Evolutionary conservation across 257 asterid genomes (phyloP), one percentile per base, ranked within the genome.

Genomic region (Striga asiatica): DNA sequence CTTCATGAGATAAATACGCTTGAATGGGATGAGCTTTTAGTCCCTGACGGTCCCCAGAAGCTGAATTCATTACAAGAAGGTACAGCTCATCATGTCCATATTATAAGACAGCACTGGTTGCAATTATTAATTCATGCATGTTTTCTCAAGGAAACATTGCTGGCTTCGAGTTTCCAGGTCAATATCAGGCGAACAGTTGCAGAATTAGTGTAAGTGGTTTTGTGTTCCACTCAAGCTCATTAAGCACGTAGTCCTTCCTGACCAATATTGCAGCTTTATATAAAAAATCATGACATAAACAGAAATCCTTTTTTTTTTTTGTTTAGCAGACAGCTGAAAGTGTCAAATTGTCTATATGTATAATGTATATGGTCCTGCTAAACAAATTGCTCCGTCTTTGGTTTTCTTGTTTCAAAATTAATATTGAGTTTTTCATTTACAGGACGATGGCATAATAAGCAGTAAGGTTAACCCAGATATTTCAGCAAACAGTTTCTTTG

Each of bases 11-110:
- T 92, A 60, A 92, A 92, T 72, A 92, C 97, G 6, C 88, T 92
- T 37, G 98, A 92, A 38, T 92, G 98, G 98, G 98, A 92, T 61
- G 98, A 92, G 68, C 98, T 92, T 77, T 54, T 87, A 76, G 79
- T 56, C 59, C 76, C 79, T 18, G 77, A 71, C 62, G 93, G 81
- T 74, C 67, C 89, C 64, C 74, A 65, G 64, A 77, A 70, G 61
- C 62, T 46, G 63, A 71, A 47, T 46, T 46, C 77, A 69, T 68
- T 73, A 27, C 84, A 71, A 64, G 82, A 76, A 70, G 98, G 97
- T 92, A 51, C 24, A 13, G 42, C 59, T 22, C 10, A 23, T 29
- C 56, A 35, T 14, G 47, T 50, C 19, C 19, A 37, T 53, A 47
- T 61, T 59, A 43, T 28, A 34, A 14, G 42, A 68, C 42, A 25